Evolutionary conservation across 208 protist genomes (phyloP), one percentile per base, ranked within the genome.

Genomic region (Borovskyia barvae): DNA sequence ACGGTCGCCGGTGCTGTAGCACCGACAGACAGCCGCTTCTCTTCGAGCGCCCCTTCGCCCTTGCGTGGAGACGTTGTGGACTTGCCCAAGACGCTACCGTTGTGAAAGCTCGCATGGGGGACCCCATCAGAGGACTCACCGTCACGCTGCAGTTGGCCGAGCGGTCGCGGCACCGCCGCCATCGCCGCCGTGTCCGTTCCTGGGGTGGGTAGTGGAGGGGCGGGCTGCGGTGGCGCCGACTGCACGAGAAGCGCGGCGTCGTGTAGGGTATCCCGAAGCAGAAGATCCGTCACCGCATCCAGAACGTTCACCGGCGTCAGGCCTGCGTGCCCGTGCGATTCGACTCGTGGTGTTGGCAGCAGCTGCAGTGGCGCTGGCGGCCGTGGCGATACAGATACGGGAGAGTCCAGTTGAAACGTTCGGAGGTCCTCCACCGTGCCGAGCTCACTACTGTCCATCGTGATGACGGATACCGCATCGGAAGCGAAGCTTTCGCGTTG

Each of bases 1-100:
- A 55, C n/a, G 41, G 11, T 70, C 63, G 9, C 14, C 43, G 24
- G 51, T 51, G 47, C 30, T 55, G 46, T 50, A n/a, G n/a, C n/a
- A n/a, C n/a, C n/a, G n/a, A n/a, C n/a, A n/a, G n/a, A n/a, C n/a
- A n/a, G n/a, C n/a, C n/a, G 17, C 33, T 47, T 53, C 11, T 67
- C 43, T 5, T 59, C 61, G n/a, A n/a, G n/a, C n/a, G n/a, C n/a
- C n/a, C n/a, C n/a, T n/a, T n/a, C n/a, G n/a, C n/a, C n/a, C n/a
- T n/a, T n/a, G n/a, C n/a, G n/a, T n/a, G n/a, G n/a, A n/a, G n/a
- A n/a, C n/a, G n/a, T n/a, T n/a, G n/a, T n/a, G n/a, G n/a, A n/a
- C n/a, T n/a, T n/a, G n/a, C n/a, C n/a, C n/a, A n/a, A n/a, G n/a
- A n/a, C n/a, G n/a, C n/a, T n/a, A n/a, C n/a, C n/a, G n/a, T n/a